Base-by-base conservation (phyloP, 306 rosid species). In the Betula pendula region DNA sequence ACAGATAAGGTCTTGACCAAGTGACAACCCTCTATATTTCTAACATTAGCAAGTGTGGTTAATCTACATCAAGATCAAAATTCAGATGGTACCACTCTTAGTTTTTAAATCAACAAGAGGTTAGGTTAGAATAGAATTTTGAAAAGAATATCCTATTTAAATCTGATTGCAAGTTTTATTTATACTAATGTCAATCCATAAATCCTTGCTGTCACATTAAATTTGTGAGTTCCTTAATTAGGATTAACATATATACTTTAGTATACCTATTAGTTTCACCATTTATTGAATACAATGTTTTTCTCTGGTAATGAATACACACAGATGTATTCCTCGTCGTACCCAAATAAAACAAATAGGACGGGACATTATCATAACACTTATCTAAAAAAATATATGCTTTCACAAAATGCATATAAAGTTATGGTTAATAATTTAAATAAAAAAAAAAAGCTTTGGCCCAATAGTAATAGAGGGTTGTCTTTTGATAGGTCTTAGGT, bases 1-100 rank as follows among this genome's bases (percentile, higher is more conserved):
- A 60, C 44, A 75, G 14, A 62, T 42, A 47, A 79, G 16, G 8
- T 20, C 42, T 42, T n/a, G 50, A 68, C 9, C 6, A 70, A 70
- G 68, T 27, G n/a, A 33, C 62, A 22, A 20, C 17, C 9, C 29
- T 29, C 66, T 0, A 27, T 8, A 68, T 43, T 14, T 42, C 49
- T 38, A 16, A 50, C 49, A 43, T 20, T 5, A 71, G 20, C 19
- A 75, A 65, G n/a, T 33, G 19, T 3, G 68, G 47, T 65, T 10
- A 38, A 17, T 19, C 67, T 44, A 59, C 38, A 33, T 20, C 69
- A 71, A 59, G 50, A 14, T 74, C 53, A 43, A 25, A 53, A 27
- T 59, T 50, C 49, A 7, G 47, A 74, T 70, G 55, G 43, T 44
- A 68, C 52, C 72, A 38, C 48, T 63, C 27, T 65, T n/a, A 65